Base-by-base conservation (phyloP, 805 yeast species). In the Yamadazyma nakazawae region DNA sequence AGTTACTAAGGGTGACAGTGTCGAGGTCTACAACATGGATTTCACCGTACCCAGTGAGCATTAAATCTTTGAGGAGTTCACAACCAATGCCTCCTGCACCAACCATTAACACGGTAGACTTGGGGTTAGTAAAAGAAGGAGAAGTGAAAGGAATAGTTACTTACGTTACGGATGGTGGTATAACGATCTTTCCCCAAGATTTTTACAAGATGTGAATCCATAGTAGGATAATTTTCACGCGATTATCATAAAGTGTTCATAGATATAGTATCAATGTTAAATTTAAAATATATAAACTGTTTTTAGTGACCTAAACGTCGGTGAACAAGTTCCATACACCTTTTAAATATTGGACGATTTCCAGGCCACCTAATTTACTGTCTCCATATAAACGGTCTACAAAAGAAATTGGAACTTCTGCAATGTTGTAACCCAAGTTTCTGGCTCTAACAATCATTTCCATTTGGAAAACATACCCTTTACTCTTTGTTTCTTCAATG, bases 81-180 rank as follows among this genome's bases (percentile, higher is more conserved):
- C 96, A 91, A 2, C 98, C 98, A 53, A 91, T 90, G 6, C 98
- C 98, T 26, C 98, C 98, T 1, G 97, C 96, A 3, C 98, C 98
- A 2, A 91, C 95, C 66, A 91, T 70, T 25, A 91, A 68, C 12
- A 90, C 88, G 51, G 80, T 84, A 6, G 86, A 26, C 48, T 21
- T 43, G 19, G 41, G 34, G 41, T 38, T 38, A 38, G 41, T 38
- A 26, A 12, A 10, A 12, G 30, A 14, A 37, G 21, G 8, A 12
- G 17, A 16, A 13, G 16, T 18, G 44, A 19, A 12, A 6, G 34
- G 32, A 32, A 28, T 35, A 1, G 25, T 12, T 37, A 45, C 48
- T 26, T 45, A 45, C 48, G 36, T 30, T 34, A 5, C 43, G 42
- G 31, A 45, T 31, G 34, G 21, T 28, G 10, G n/a, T n/a, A 40